Percentiles rank a stretch among this genome's conserved stretches.
These are phyloP conservation scores for Talaromyces verruculosus DNA, from an alignment of 2,329 filamentous ascomycete species.

Conservation along the genomic window DNA sequence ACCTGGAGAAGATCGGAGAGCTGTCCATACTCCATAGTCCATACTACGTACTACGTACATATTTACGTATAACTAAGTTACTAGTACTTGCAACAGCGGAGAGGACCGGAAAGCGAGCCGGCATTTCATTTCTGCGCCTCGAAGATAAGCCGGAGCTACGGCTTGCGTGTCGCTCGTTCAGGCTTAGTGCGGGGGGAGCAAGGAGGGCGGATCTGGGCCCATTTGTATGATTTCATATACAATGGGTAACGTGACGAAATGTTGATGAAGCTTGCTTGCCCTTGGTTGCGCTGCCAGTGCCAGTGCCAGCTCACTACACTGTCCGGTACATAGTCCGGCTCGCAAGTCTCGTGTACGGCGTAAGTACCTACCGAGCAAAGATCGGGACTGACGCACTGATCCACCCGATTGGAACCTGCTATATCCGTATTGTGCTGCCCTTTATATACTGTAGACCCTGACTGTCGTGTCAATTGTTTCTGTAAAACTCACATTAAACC, in stretches of 20 bases:
- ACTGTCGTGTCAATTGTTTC: not conserved
- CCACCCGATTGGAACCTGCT: constrained; percentile 6
- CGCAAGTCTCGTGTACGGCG: not conserved
- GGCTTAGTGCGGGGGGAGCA: constrained; percentile 26
- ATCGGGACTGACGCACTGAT: constrained; percentile 6
- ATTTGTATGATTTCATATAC: constrained; percentile 20
- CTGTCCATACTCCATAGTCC: not conserved
- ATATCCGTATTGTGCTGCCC: not conserved
- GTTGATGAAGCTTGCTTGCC: constrained; percentile 4
- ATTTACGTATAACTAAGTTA: not conserved
- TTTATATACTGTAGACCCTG: constrained; percentile 8
- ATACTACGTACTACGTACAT: not conserved
- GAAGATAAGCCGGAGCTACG: constrained; percentile 24
- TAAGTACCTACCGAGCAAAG: not conserved
- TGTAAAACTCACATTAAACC: not conserved
- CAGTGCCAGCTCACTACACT: too few species aligned
- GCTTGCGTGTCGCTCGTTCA: constrained; percentile 20
- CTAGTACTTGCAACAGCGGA: constrained; percentile 19
- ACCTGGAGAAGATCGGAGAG: constrained; percentile 6
- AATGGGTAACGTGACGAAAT: constrained; percentile 21
- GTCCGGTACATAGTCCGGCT: not conserved
- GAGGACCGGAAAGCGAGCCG: constrained; percentile 26
- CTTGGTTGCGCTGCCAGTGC: too few species aligned
- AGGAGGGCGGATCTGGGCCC: not conserved
- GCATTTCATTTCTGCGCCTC: constrained; percentile 12